A percentile compares a stretch with the other conserved stretches of the same genome.
phyloP scores from a whole-genome alignment of 768 basidiomycete species.

The Boletus fagicola region DNA sequence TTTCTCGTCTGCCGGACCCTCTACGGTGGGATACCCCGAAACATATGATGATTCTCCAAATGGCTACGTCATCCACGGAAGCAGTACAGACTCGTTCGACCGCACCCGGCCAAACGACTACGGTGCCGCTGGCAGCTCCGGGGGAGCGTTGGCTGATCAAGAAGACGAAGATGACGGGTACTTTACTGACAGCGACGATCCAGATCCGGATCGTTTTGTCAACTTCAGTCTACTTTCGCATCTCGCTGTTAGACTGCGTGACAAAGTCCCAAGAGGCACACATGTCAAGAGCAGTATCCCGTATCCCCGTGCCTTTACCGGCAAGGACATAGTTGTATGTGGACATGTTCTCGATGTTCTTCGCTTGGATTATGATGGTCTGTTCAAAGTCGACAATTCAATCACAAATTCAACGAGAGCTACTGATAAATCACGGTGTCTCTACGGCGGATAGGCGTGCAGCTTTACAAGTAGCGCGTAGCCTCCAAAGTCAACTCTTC shows the following conservation, averaged over 20 bases:
- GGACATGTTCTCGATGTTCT: neutral
- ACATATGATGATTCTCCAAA: slow-evolving; percentile 18
- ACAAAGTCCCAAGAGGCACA: slow-evolving; percentile 82
- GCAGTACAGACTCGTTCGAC: slow-evolving; percentile 29
- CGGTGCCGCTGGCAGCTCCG: slow-evolving; percentile 15
- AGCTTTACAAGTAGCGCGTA: slow-evolving; percentile 85
- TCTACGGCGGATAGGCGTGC: slow-evolving; percentile 77
- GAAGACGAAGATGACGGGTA: slow-evolving; percentile 32
- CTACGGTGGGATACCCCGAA: slow-evolving; percentile 20
- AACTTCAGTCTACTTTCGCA: slow-evolving; percentile 87
- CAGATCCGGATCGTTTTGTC: slow-evolving; percentile 74
- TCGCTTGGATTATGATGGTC: slow-evolving; percentile 3
- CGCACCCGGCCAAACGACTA: slow-evolving; percentile 22
- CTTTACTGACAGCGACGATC: slow-evolving; percentile 53
- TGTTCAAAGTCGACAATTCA: slow-evolving; percentile 76
- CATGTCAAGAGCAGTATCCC: slow-evolving; percentile 94
- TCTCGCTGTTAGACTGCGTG: slow-evolving; percentile 83
- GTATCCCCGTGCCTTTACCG: slow-evolving; percentile 88
- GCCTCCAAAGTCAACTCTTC: slow-evolving; percentile 88
- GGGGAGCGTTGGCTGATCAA: slow-evolving; percentile 21
- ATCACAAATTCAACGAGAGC: slow-evolving; percentile 79
- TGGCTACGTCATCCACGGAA: slow-evolving; percentile 15
- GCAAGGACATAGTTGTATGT: slow-evolving; percentile 90
- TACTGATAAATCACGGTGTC: slow-evolving; percentile 71
- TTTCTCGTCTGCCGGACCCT: slow-evolving; percentile 24